Evolutionary conservation across 371 early-diverging fungal species (phyloP), one percentile per base, ranked within the genome.

Genomic region (Mortierella sp.): DNA sequence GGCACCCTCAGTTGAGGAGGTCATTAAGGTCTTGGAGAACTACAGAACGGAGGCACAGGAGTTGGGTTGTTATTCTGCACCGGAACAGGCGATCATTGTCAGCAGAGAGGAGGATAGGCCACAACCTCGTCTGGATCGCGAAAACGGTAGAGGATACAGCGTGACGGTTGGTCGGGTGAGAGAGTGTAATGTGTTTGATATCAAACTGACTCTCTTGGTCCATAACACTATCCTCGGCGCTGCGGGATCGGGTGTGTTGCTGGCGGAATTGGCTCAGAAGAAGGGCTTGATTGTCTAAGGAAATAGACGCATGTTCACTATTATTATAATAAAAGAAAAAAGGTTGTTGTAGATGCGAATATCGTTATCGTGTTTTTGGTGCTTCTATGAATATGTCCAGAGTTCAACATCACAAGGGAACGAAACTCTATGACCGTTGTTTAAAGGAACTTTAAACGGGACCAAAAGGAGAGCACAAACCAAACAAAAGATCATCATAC

Each of bases 221-320:
- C 99, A 98, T 82, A 98, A 98, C 82, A 98, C 98, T 41, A 87
- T 98, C 46, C 85, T 98, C 47, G 98, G 98, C 49, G 99, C 99
- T 32, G 99, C 99, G 11, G 97, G 98, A 50, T 93, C 94, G 64
- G 89, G 93, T 57, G 93, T 98, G 43, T 82, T 97, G 64, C 95
- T 97, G 70, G 99, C 99, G n/a, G 98, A 98, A 81, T 84, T 96
- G 28, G 94, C 95, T 27, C 85, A 90, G 55, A 90, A 91, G 71
- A 92, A 90, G 83, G 93, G 92, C 6, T 81, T 91, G 31, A 56
- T 72, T 32, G 62, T 39, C 30, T 66, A 54, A 54, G 14, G 4
- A 21, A 34, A 2, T 19, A 47, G 2, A 32, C n/a, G 30, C 9
- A 31, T 17, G 30, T 2, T 2, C 28, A 4, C 17, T 17, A 7